Percentiles rank a stretch among this genome's conserved stretches.
These are phyloP conservation scores for Marasmius sp. DNA, from an alignment of 1,284 basidiomycete genomes.

Conservation along the genomic window DNA sequence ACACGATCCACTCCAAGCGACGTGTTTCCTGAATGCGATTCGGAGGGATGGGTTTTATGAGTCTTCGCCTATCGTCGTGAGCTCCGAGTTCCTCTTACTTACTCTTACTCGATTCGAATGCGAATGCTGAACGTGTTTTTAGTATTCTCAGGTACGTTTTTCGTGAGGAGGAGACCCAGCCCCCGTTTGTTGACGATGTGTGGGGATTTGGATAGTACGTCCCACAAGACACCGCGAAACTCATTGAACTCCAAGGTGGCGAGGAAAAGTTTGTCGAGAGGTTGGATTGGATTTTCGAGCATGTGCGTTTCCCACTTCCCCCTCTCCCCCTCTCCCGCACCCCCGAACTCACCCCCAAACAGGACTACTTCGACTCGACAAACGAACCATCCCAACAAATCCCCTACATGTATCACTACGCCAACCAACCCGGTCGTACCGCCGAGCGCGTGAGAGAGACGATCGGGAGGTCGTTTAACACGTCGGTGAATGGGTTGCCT, in stretches of 20 bases:
- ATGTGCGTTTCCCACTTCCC: constrained; percentile 28
- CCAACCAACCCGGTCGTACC: constrained; percentile 50
- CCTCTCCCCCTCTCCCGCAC: no score
- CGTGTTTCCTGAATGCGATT: constrained; percentile 59
- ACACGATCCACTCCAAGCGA: constrained; percentile 54
- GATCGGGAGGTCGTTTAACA: constrained; percentile 8
- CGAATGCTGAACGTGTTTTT: no score
- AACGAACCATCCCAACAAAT: constrained; percentile 65
- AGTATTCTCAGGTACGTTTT: constrained; percentile 53
- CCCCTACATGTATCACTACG: constrained; percentile 68
- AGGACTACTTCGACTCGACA: constrained; percentile 54
- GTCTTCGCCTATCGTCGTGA: constrained; percentile 57
- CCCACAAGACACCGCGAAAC: constrained; percentile 60
- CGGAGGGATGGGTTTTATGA: constrained; percentile 67
- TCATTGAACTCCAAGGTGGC: constrained; percentile 62
- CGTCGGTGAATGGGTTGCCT: constrained; percentile 10
- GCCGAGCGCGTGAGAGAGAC: neutral
- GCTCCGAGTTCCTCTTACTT: constrained; percentile 13
- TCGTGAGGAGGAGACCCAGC: no score
- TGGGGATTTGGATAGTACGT: no score
- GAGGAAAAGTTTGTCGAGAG: constrained; percentile 49
- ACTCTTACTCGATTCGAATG: neutral
- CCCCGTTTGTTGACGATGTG: no score
- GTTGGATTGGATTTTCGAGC: constrained; percentile 54
- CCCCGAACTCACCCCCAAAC: no score